Base-by-base conservation (phyloP, 352 stramenopile species). In the Globisporangium cylindrosporum region DNA sequence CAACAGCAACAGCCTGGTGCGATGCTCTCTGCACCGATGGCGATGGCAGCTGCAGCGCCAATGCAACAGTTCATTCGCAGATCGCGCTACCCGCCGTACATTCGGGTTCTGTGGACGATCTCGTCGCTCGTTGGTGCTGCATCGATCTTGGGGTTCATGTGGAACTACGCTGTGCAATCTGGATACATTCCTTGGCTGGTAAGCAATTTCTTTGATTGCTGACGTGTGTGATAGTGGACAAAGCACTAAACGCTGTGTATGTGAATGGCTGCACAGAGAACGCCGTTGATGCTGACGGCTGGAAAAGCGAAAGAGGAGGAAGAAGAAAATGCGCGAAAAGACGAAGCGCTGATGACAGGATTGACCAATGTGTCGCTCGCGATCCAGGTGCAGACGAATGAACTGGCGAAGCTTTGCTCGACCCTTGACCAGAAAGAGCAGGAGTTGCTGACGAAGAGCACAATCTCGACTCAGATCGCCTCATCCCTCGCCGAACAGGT, bases 141-240 rank as follows among this genome's bases (percentile, higher is more conserved):
- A 24, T 90, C 86, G 59, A 80, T 93, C 27, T 68, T 94, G 4
- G 79, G 78, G 3, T 89, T 92, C 57, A 55, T 91, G 36, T 94
- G 86, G 86, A 90, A 90, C 65, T 92, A 84, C 55, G 79, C 82
- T n/a, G 69, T 90, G 48, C 77, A 91, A 48, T 87, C 77, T 9
- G 83, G 81, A 9, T 92, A 88, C 68, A 75, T 92, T 12, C 80
- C 80, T 7, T 91, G 84, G 81, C 66, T 89, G 64, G 83, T 89
- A 78, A 25, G 77, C 76, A 56, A 27, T 20, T 55, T 20, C 9
- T 34, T n/a, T 24, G 43, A 54, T 49, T 34, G 18, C 2, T 20
- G 12, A 46, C 8, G 3, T 2, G 27, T 48, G 53, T 3, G 6
- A 32, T 1, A 15, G n/a, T 15, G 18, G 8, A 5, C 27, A 6